A percentile compares a stretch with the other conserved stretches of the same genome.
These are phyloP conservation scores for Lodderomyces elongisporus DNA, from an alignment of 1,139 yeast genomes.

Conservation along the genomic window DNA sequence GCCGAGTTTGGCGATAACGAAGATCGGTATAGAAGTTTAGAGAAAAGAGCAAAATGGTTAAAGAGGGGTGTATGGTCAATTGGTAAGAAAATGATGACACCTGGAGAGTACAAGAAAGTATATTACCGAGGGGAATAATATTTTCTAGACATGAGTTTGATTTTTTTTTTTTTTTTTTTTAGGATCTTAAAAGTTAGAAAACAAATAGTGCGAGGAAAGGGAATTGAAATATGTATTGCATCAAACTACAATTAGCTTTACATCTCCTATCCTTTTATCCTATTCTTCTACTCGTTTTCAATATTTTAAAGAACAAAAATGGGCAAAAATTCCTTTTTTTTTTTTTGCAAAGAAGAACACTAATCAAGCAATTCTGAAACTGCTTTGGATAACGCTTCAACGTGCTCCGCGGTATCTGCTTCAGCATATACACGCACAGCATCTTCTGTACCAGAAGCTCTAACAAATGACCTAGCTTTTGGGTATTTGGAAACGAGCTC, in stretches of 20 bases:
- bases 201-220: not conserved
- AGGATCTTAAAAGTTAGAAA: too few species aligned
- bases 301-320: conserved; percentile 17
- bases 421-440: conserved; percentile 96
- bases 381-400: conserved; percentile 27
- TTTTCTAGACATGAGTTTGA: conserved; percentile 10
- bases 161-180: too few species aligned
- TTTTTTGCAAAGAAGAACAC: too few species aligned
- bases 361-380: conserved; percentile 34
- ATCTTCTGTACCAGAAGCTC: conserved; percentile 98
- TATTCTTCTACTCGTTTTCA: too few species aligned
- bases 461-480: conserved; percentile 81
- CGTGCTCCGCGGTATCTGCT: conserved; percentile 47
- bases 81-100: conserved; percentile 53
- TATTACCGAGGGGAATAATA: conserved; percentile 17
- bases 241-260: not conserved
- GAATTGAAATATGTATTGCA: not conserved
- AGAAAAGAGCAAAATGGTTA: conserved; percentile 51
- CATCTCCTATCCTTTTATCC: conserved; percentile 20
- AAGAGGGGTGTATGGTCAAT: conserved; percentile 71
- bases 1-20: conserved; percentile 86
- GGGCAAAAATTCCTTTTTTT: not conserved
- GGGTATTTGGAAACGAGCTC: conserved; percentile 50
- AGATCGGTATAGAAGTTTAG: conserved; percentile 51
- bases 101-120: conserved; percentile 72